Conservation (phyloP, 2,329 filamentous ascomycete species). For the Talaromyces albobiverticillius region DNA sequence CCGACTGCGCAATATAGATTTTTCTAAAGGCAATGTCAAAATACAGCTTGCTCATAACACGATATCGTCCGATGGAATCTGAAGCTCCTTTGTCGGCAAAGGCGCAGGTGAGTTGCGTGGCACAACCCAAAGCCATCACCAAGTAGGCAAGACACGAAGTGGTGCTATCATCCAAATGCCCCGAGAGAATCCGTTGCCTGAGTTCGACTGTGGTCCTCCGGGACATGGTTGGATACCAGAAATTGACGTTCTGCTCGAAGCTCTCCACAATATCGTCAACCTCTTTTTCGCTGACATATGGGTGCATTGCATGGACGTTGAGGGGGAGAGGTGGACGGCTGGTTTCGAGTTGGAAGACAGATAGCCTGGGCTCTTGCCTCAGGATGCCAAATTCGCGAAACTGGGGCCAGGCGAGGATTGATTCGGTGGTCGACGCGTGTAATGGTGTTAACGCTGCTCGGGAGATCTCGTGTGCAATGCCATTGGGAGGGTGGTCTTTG, state of each 20-base stretch:
- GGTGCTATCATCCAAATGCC: slow-evolving; percentile 37
- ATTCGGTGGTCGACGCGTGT: slow-evolving; percentile 52
- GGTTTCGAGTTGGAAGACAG: slow-evolving; percentile 51
- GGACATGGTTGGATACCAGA: slow-evolving; percentile 54
- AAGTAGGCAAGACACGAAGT: slow-evolving; percentile 45
- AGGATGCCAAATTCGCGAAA: slow-evolving; percentile 47
- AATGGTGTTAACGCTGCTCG: slow-evolving; percentile 52
- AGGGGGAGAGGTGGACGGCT: slow-evolving; percentile 35
- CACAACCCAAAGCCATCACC: slow-evolving; percentile 50
- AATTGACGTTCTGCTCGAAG: slow-evolving; percentile 50
- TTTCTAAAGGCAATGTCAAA: slow-evolving; percentile 49
- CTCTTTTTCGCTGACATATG: slow-evolving; percentile 43
- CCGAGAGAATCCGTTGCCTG: slow-evolving; percentile 30
- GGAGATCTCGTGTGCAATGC: slow-evolving; percentile 27
- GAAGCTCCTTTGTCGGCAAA: slow-evolving; percentile 20
- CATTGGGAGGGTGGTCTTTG: slow-evolving; percentile 17
- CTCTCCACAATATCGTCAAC: slow-evolving; percentile 42
- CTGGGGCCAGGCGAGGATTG: slow-evolving; percentile 52
- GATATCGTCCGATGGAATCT: slow-evolving; percentile 29
- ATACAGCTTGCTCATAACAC: slow-evolving; percentile 39
- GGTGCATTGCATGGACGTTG: slow-evolving; percentile 29
- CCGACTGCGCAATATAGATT: slow-evolving; percentile 47
- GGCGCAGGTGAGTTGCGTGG: slow-evolving; percentile 39
- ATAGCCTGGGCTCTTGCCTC: slow-evolving; percentile 39
- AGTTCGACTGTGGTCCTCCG: slow-evolving; percentile 35